A percentile compares a stretch with the other conserved stretches of the same genome.
Conservation (phyloP, 73 alveolate genomes). For the Effrenium voratum region DNA sequence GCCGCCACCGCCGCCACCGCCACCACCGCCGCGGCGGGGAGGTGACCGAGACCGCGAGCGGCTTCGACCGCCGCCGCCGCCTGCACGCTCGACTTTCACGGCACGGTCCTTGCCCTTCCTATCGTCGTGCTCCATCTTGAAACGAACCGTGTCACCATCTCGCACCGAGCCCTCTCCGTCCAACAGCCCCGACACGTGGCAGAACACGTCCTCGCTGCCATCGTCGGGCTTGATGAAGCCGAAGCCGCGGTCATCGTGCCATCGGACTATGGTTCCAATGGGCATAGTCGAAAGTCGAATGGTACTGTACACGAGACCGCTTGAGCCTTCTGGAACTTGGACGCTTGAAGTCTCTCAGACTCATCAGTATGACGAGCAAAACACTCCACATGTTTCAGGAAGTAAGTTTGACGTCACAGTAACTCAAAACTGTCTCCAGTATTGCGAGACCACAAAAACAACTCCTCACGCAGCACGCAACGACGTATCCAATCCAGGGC, state of each 20-base stretch:
- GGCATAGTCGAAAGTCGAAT: too few species aligned
- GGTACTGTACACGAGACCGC: too few species aligned
- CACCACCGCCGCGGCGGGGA: slow-evolving; percentile 14
- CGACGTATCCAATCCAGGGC: too few species aligned
- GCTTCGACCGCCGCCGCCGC: slow-evolving; percentile 9
- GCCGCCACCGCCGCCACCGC: slow-evolving; percentile 8
- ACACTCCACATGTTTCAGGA: too few species aligned
- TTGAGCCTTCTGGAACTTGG: too few species aligned
- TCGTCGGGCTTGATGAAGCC: slow-evolving; percentile 9
- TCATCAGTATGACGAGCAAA: too few species aligned
- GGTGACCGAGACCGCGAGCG: slow-evolving; percentile 25
- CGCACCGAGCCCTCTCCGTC: slow-evolving; percentile 27
- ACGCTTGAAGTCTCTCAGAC: too few species aligned
- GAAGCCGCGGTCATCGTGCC: slow-evolving; percentile 9
- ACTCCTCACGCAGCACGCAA: too few species aligned
- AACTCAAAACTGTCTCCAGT: too few species aligned
- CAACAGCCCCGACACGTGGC: slow-evolving; percentile 5
- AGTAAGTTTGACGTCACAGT: too few species aligned
- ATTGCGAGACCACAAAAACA: too few species aligned
- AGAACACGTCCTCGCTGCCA: not conserved
- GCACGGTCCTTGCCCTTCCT: slow-evolving; percentile 24
- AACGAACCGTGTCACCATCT: not conserved
- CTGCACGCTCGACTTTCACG: not conserved
- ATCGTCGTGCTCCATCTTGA: slow-evolving; percentile 3
- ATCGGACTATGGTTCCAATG: not conserved